Conservation (phyloP, 2,329 filamentous ascomycete species). For the Fusarium pseudoanthophilum region DNA sequence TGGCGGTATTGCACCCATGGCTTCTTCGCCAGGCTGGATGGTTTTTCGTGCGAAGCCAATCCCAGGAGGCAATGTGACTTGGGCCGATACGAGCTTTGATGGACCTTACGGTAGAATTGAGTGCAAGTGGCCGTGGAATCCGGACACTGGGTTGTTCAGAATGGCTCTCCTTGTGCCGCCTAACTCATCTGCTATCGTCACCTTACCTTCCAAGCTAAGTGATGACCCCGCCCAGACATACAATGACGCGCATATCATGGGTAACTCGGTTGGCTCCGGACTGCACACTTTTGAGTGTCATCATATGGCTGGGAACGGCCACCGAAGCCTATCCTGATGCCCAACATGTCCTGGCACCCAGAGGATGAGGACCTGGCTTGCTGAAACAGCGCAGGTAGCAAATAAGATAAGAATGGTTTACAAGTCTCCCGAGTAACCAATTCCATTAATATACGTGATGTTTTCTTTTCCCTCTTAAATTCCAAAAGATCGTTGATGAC, state of each 20-base stretch:
- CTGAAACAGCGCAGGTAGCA: background rate
- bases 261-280: background rate
- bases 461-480: background rate
- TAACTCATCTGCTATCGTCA: background rate
- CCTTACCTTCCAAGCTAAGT: background rate
- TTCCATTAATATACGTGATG: background rate
- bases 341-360: background rate
- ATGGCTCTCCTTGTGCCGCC: background rate
- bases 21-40: background rate
- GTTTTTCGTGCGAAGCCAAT: background rate
- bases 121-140: background rate
- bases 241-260: too few species aligned
- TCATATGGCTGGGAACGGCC: background rate
- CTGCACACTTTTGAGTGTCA: background rate
- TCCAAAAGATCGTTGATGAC: background rate
- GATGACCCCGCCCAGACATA: background rate
- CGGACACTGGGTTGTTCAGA: background rate
- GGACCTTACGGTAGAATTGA: background rate
- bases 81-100: background rate
- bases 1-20: background rate
- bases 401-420: background rate
- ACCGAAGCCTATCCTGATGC: background rate
- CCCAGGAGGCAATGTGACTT: background rate
- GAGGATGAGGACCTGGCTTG: background rate
- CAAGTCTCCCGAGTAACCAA: background rate